These are phyloP conservation scores for Fusarium tuaranense DNA, from an alignment of 2,329 filamentous ascomycete genomes.

Conservation along the genomic window DNA sequence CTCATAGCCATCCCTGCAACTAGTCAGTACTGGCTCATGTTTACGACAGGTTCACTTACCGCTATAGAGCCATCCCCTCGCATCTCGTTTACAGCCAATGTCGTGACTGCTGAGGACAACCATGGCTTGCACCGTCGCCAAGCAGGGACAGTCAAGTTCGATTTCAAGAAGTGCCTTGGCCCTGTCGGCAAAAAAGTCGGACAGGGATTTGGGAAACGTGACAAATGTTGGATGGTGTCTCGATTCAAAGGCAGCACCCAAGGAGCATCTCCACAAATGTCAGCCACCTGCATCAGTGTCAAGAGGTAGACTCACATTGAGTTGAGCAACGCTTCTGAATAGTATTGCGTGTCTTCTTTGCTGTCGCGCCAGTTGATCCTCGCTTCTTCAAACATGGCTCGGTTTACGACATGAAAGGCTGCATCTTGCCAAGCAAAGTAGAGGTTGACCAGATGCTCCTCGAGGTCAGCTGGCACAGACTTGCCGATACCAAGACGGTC, in stretches of 20 bases:
- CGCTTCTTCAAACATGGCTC: constrained; percentile 32
- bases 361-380: constrained; percentile 28
- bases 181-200: constrained; percentile 44
- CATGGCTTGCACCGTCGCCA: constrained; percentile 44
- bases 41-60: constrained; percentile 18
- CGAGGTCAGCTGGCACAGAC: constrained; percentile 23
- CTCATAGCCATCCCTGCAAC: constrained; percentile 45
- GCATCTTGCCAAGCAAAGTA: constrained; percentile 42
- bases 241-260: constrained; percentile 57
- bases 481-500: constrained; percentile 39
- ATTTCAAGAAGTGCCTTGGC: constrained; percentile 44
- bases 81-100: constrained; percentile 42
- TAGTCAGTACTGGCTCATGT: constrained; percentile 26
- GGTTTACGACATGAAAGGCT: constrained; percentile 41
- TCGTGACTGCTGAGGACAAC: constrained; percentile 43
- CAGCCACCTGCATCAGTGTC: neutral
- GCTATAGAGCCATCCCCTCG: constrained; percentile 44
- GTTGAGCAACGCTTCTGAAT: constrained; percentile 44
- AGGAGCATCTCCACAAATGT: constrained; percentile 48
- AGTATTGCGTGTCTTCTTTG: constrained; percentile 42
- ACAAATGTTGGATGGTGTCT: constrained; percentile 55
- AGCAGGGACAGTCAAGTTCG: constrained; percentile 41
- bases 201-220: constrained; percentile 49
- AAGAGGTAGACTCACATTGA: constrained; percentile 38
- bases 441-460: constrained; percentile 32